Evolutionary conservation across 169 alveolate species (phyloP), one percentile per base, ranked within the genome.

Genomic region (Hepatocystis sp.): DNA sequence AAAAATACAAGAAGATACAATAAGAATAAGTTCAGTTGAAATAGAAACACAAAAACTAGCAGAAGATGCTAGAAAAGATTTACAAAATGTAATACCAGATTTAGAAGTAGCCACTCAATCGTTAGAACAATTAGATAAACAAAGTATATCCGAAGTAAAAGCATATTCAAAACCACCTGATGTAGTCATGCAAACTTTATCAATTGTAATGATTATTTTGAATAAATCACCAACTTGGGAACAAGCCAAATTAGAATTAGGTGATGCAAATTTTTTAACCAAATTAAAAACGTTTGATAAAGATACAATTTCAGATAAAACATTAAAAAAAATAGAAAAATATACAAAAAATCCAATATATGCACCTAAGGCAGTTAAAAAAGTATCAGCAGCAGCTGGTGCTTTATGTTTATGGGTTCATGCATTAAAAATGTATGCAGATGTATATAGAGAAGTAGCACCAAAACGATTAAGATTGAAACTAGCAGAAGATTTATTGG

Each of bases 21-120:
- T 86, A 32, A 91, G 97, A 39, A 97, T 98, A 28, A 96, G 93
- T 36, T 96, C 96, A 78, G 99, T 97, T 46, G 97, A 96, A 85
- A 94, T 76, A 78, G 98, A 96, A 66, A 95, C 98, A n/a, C 93
- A 93, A 89, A 93, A 94, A 39, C 90, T 98, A 47, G 97, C 98
- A 17, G 98, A 95, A 36, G 99, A 97, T 84, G 99, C 99, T 36
- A 97, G 97, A 44, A 92, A 95, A 8, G 99, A 98, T 76, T 95
- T 98, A 55, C 97, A 96, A 47, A 96, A 95, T 78, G 99, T 99
- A 2, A 95, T 96, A 92, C 99, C 99, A 7, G 98, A 98, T 5
- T 90, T 98, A 61, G 94, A 96, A 34, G 98, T 96, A 30, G 99
- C 99, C 2, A 95, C 96, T 66, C 98, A 96, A 39, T 98, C 99